phyloP scores from a whole-genome alignment of 2,329 filamentous ascomycete genomes.

The Penicillium sp. region DNA sequence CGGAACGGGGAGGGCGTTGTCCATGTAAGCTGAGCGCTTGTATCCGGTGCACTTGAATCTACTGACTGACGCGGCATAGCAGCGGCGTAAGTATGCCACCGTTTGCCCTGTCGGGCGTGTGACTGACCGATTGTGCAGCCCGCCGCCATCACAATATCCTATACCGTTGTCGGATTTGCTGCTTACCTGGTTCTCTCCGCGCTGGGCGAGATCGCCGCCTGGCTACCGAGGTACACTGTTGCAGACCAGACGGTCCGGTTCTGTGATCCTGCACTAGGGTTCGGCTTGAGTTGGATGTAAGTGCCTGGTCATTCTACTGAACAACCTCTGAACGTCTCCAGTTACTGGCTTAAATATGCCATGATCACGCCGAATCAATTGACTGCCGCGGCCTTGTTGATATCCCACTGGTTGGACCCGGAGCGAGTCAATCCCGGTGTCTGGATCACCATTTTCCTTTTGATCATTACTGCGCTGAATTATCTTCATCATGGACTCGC shows the following conservation, averaged over 20 bases:
- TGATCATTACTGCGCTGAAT: constrained; percentile 59
- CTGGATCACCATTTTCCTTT: constrained; percentile 66
- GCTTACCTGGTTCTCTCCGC: constrained; percentile 73
- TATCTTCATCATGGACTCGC: constrained; percentile 63
- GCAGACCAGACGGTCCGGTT: constrained; percentile 73
- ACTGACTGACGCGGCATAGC: constrained; percentile 17
- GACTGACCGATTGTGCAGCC: constrained; percentile 24
- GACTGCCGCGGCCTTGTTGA: constrained; percentile 68
- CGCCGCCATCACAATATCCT: constrained; percentile 35
- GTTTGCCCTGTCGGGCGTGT: neutral
- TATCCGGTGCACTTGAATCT: neutral
- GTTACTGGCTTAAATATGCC: constrained; percentile 67
- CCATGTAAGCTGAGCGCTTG: constrained; percentile 19
- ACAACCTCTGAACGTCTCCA: constrained; percentile 8
- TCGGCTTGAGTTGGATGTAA: constrained; percentile 67
- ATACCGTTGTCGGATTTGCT: constrained; percentile 42
- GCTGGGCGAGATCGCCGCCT: constrained; percentile 75
- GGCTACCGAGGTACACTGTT: constrained; percentile 72
- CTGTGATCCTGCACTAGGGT: constrained; percentile 73
- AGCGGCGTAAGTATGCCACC: constrained; percentile 23
- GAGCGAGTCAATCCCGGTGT: constrained; percentile 67
- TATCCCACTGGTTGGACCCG: constrained; percentile 66
- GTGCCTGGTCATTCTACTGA: neutral
- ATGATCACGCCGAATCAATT: constrained; percentile 80
- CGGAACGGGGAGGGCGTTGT: constrained; percentile 25